Base-by-base conservation (phyloP, 208 protist species). In the Willaertia magna region DNA sequence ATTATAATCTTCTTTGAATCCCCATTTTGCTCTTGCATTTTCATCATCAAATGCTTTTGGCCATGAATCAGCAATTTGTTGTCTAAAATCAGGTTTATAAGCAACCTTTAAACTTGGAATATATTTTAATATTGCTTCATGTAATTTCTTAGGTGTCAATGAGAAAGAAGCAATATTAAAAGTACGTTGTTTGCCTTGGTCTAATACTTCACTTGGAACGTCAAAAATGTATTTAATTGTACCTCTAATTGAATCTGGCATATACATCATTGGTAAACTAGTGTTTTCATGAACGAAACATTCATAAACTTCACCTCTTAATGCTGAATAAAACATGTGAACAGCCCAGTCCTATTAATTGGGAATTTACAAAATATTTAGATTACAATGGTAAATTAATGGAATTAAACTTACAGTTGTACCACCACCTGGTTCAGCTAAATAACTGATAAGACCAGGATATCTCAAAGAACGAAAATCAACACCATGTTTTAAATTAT, bases 391-490 rank as follows among this genome's bases (percentile, higher is more conserved):
- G 3, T 67, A n/a, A 16, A 12, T 49, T 12, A 49, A 49, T 49
- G 12, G 4, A 49, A 49, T 49, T 12, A 49, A 49, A 49, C 12
- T 49, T 12, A n/a, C 11, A 22, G 18, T n/a, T 59, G 51, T 3
- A 59, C 2, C 34, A 67, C 55, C 34, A 34, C 26, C 94, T 48
- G 94, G 94, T 39, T 88, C 88, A 39, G 91, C 88, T 2, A 89
- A 86, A n/a, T 85, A 90, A 34, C 92, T 94, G 26, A 97, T 91
- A 85, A 94, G 89, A 47, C 94, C 94, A 30, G 94, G 94, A 76
- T 95, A 95, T 67, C 94, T 89, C 6, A 97, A 78, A n/a, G 89
- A 96, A 48, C 94, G 88, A 85, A 94, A 96, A 88, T 97, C 95
- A 39, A 97, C 91, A 74, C 92, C 93, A 52, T 87, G 93, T 11